Conservation (phyloP, 2,329 filamentous ascomycete genomes). For the Amesomyces nigricolor region DNA sequence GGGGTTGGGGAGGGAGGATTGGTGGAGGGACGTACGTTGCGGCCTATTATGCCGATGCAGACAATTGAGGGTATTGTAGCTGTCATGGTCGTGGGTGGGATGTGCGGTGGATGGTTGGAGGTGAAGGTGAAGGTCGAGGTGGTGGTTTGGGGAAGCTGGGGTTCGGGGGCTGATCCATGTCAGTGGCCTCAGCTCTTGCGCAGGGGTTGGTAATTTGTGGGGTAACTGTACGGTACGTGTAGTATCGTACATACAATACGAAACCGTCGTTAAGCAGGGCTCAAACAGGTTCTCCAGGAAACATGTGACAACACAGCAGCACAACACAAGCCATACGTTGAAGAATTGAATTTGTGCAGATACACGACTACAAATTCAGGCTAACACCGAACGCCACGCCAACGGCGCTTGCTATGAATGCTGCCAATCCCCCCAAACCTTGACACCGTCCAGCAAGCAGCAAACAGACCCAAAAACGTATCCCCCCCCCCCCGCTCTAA, state of each 20-base stretch:
- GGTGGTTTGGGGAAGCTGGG: too few species aligned
- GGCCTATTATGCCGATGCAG: constrained; percentile 89
- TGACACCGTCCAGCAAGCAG: background rate
- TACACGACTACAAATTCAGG: background rate
- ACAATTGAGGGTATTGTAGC: constrained; percentile 72
- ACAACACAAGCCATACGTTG: too few species aligned
- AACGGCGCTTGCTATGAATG: background rate
- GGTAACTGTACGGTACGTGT: too few species aligned
- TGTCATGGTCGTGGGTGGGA: constrained; percentile 41
- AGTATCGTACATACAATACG: too few species aligned
- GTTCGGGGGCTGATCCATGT: too few species aligned
- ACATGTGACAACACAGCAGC: too few species aligned
- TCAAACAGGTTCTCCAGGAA: too few species aligned
- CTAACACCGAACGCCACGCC: background rate
- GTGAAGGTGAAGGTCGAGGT: too few species aligned
- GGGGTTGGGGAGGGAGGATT: background rate
- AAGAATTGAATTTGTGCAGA: too few species aligned
- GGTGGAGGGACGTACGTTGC: constrained; percentile 55
- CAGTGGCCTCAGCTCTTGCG: too few species aligned
- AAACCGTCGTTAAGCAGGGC: too few species aligned
- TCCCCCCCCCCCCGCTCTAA: background rate
- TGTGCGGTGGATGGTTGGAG: background rate
- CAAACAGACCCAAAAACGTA: background rate
- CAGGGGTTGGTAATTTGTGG: too few species aligned
- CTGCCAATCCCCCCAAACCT: background rate